Evolutionary conservation across 371 early-diverging fungal genomes (phyloP).

Genomic region (Mucor mucedo): DNA sequence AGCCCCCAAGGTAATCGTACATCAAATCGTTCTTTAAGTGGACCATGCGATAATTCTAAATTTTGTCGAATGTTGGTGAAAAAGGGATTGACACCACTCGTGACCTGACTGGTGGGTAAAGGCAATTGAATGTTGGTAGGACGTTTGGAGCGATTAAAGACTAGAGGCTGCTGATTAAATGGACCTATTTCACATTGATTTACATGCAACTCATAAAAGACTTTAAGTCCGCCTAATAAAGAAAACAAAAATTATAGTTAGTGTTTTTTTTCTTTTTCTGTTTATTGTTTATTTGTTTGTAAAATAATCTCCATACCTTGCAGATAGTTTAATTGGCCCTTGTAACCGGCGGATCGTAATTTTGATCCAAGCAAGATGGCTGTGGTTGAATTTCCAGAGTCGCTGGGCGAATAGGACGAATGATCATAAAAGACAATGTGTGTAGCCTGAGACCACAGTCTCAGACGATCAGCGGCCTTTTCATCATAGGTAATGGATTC

Average conservation of each 20-base stretch:
- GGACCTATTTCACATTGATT: constrained; percentile 26
- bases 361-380: constrained; percentile 38
- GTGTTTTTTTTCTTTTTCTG: too few species aligned
- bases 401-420: constrained; percentile 35
- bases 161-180: background rate
- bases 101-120: constrained; percentile 3
- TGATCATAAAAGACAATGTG: constrained; percentile 58
- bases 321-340: constrained; percentile 25
- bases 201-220: constrained; percentile 24
- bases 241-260: background rate
- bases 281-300: background rate
- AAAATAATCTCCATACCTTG: constrained; percentile 15
- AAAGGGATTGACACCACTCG: constrained; percentile 31
- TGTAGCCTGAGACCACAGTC: constrained; percentile 39
- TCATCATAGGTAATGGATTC: constrained; percentile 40
- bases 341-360: constrained; percentile 18
- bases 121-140: constrained; percentile 1
- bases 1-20: constrained; percentile 29
- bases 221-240: constrained; percentile 36
- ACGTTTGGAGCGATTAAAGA: background rate
- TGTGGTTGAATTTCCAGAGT: constrained; percentile 41
- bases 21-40: constrained; percentile 37
- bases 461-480: constrained; percentile 31
- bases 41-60: constrained; percentile 35
- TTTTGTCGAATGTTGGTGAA: constrained; percentile 47